Evolutionary conservation across 129 eudicot species (phyloP).

Genomic region (Deinandra increscens): DNA sequence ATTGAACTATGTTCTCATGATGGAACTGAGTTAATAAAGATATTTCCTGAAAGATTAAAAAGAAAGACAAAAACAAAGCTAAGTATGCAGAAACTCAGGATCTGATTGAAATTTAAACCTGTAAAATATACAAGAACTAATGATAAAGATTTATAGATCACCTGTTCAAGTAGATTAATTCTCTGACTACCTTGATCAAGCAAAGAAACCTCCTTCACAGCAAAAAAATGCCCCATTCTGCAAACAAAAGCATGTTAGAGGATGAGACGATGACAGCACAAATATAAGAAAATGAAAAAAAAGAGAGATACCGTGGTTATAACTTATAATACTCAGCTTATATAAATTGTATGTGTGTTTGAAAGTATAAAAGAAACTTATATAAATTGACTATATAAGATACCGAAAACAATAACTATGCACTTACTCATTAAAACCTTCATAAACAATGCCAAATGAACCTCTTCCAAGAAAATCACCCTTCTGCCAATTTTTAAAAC

Average conservation of each 20-base stretch:
- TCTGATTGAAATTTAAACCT: slow-evolving; percentile 7
- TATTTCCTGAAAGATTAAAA: slow-evolving; percentile 59
- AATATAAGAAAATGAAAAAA: background rate
- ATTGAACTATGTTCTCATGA: slow-evolving; percentile 78
- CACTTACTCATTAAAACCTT: slow-evolving; percentile 77
- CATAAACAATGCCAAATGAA: slow-evolving; percentile 82
- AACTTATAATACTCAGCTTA: no score
- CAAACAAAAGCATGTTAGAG: slow-evolving; percentile 19
- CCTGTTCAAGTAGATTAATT: slow-evolving; percentile 74
- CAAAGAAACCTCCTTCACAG: slow-evolving; percentile 90
- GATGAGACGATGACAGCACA: slow-evolving; percentile 9
- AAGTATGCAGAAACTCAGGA: slow-evolving; percentile 13
- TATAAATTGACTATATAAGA: background rate
- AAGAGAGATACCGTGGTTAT: background rate
- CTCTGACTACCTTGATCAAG: slow-evolving; percentile 66
- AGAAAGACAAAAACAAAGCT: slow-evolving; percentile 20
- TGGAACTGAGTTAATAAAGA: slow-evolving; percentile 67
- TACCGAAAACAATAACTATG: background rate
- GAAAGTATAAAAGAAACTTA: slow-evolving; percentile 1
- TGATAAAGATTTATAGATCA: slow-evolving; percentile 16
- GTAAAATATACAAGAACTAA: background rate
- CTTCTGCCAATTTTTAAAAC: slow-evolving; percentile 66
- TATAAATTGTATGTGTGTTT: background rate
- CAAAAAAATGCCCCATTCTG: slow-evolving; percentile 78
- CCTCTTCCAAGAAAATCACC: slow-evolving; percentile 80